Evolutionary conservation across 2,329 filamentous ascomycete genomes (phyloP), one percentile per base, ranked within the genome.

Genomic region (Diaporthe australafricana): DNA sequence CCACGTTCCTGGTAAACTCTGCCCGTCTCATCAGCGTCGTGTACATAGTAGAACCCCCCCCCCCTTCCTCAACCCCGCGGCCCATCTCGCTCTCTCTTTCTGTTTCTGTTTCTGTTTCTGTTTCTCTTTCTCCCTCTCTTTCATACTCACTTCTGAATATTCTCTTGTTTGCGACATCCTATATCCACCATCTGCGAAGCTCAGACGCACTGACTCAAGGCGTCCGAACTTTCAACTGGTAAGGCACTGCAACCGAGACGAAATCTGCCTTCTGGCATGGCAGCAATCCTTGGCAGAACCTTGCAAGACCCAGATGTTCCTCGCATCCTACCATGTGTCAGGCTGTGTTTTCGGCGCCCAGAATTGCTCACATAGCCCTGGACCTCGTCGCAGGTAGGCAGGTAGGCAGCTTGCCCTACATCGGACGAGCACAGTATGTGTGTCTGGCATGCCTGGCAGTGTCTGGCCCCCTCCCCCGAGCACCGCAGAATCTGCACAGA

Each of bases 371-470:
- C 27, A 56, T 25, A 56, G 65, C 38, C 47, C 38, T 35, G 40
- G 20, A 48, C 38, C 25, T 45, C 38, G 65, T 42, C 50, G 50
- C 52, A 68, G 50, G 65, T 56, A 25, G 20, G 8, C 40, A 25
- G 52, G 16, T 48, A 57, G 40, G 22, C 50, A 35, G n/a, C 60
- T n/a, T 65, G 30, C 42, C 60, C 35, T 20, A 50, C 60, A 65
- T 65, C 60, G 38, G 60, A 65, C n/a, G 60, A 50, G 45, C 22
- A 27, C 60, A 47, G 45, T 48, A 50, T 50, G 17, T 65, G 60
- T 42, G 30, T 48, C 60, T n/a, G n/a, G n/a, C n/a, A n/a, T n/a
- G n/a, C n/a, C n/a, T n/a, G n/a, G n/a, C n/a, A n/a, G 60, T 42
- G 30, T 48, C 60, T 48, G 20, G 32, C 30, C 42, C 55, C 42